A percentile compares a stretch with the other conserved stretches of the same genome.
Evolutionary conservation across 345 rosid genomes (phyloP).

Genomic region (Populus ilicifolia): DNA sequence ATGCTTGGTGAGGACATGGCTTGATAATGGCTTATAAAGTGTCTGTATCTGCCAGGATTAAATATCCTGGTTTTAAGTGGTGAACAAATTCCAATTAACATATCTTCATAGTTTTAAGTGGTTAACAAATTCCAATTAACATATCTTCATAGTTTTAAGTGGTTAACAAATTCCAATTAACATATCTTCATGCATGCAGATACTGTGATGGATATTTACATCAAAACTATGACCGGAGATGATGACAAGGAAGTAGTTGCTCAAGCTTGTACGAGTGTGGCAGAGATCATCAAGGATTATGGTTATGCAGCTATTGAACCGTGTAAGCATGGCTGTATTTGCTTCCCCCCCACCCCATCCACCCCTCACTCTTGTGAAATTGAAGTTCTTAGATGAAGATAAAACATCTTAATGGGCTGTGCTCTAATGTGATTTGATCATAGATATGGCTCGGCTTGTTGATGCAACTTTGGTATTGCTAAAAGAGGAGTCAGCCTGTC

Average conservation of each 20-base stretch:
- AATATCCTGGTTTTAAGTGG: neutral
- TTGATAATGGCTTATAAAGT: conserved; percentile 2
- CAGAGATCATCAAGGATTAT: conserved; percentile 81
- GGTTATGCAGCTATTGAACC: conserved; percentile 73
- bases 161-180: conserved; percentile 14
- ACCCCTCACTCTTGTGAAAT: neutral
- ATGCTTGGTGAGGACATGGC: conserved; percentile 56
- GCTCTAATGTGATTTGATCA: conserved; percentile 13
- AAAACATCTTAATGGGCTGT: conserved; percentile 6
- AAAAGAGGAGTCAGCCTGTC: conserved; percentile 86
- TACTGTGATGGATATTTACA: conserved; percentile 66
- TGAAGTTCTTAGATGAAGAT: neutral
- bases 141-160: neutral
- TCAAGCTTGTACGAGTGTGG: conserved; percentile 82
- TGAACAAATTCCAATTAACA: conserved; percentile 15
- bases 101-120: conserved; percentile 14
- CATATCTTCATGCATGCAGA: conserved; percentile 42
- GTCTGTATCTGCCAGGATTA: neutral
- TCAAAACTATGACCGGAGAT: conserved; percentile 83
- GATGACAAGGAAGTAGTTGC: conserved; percentile 98
- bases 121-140: conserved; percentile 13
- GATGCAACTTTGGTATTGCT: conserved; percentile 73
- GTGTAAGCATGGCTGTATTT: conserved; percentile 51
- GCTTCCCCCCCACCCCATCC: neutral
- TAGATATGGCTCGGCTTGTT: conserved; percentile 76